Percentiles rank a stretch among this genome's conserved stretches.
Conservation (phyloP, 352 stramenopile species). For the Phytophthora tentaculata region DNA sequence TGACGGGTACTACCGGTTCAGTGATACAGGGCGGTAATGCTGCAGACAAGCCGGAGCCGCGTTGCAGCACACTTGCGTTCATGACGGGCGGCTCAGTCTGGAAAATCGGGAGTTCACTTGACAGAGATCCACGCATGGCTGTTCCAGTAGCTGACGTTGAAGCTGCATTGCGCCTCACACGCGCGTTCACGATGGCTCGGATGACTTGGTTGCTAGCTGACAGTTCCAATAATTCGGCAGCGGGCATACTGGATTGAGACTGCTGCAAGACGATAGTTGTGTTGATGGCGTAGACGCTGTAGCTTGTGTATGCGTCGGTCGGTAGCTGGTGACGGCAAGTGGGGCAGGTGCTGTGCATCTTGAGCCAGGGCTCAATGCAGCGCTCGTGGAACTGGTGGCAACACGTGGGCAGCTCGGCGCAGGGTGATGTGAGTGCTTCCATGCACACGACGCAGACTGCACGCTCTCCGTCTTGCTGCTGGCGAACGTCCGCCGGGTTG, state of each 20-base stretch:
- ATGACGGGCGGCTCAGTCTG: slow-evolving; percentile 69
- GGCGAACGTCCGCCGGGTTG: slow-evolving; percentile 32
- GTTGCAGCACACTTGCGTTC: slow-evolving; percentile 82
- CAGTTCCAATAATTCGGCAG: slow-evolving; percentile 77
- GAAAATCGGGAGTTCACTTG: slow-evolving; percentile 56
- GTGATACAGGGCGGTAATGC: slow-evolving; percentile 58
- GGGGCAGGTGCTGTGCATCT: slow-evolving; percentile 86
- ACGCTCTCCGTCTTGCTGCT: slow-evolving; percentile 31
- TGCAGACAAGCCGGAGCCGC: slow-evolving; percentile 43
- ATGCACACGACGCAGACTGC: slow-evolving; percentile 85
- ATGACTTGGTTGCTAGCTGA: slow-evolving; percentile 89
- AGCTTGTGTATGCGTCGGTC: slow-evolving; percentile 84
- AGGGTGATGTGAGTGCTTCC: slow-evolving; percentile 63
- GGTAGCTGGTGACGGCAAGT: slow-evolving; percentile 84
- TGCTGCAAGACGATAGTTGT: slow-evolving; percentile 90
- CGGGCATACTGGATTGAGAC: slow-evolving; percentile 79
- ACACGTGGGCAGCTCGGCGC: slow-evolving; percentile 72
- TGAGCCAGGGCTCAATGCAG: slow-evolving; percentile 89
- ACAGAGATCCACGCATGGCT: slow-evolving; percentile 27
- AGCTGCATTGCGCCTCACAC: slow-evolving; percentile 66
- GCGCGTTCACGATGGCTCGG: slow-evolving; percentile 84
- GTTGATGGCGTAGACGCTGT: slow-evolving; percentile 91
- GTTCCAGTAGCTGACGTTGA: slow-evolving; percentile 12
- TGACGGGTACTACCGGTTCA: slow-evolving; percentile 74
- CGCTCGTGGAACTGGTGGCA: slow-evolving; percentile 79